Conservation (phyloP, 768 basidiomycete genomes). For the Mycena sanguinolenta region DNA sequence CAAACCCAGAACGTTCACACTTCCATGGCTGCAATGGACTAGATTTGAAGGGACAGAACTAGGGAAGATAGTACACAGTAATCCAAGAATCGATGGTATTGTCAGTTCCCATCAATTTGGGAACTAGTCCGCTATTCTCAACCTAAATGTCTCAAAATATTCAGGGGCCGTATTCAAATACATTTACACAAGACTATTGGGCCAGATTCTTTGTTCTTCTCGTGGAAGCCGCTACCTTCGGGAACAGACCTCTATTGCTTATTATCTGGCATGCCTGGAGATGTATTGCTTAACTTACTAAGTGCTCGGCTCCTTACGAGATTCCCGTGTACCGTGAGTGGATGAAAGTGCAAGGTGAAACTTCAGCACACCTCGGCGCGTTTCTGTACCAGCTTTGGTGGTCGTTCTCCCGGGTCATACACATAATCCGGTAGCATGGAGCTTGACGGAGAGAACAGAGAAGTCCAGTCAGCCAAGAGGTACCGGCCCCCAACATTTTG, state of each 20-base stretch:
- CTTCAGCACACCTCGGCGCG: conserved; percentile 71
- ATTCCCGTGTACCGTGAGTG: conserved; percentile 26
- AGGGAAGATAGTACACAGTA: too few relatives aligned
- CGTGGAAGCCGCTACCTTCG: too few relatives aligned
- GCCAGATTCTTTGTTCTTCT: too few relatives aligned
- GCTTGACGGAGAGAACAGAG: conserved; percentile 60
- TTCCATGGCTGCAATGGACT: too few relatives aligned
- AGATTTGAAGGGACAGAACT: too few relatives aligned
- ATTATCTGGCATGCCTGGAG: conserved; percentile 67
- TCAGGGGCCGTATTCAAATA: too few relatives aligned
- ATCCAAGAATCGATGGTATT: too few relatives aligned
- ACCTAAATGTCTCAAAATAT: too few relatives aligned
- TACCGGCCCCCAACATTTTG: conserved; percentile 21
- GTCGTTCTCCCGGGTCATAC: conserved; percentile 85
- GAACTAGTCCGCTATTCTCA: too few relatives aligned
- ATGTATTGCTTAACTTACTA: conserved; percentile 57
- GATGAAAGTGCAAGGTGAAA: conserved; percentile 16
- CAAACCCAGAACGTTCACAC: too few relatives aligned
- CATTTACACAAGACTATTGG: too few relatives aligned
- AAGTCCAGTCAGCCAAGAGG: conserved; percentile 22
- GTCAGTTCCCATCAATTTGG: too few relatives aligned
- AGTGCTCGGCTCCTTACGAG: conserved; percentile 55
- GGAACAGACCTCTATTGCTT: conserved; percentile 47
- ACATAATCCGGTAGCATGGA: conserved; percentile 85
- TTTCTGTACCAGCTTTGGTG: conserved; percentile 78